Evolutionary conservation across 2,329 filamentous ascomycete species (phyloP).

Genomic region (Fusarium pseudograminearum): DNA sequence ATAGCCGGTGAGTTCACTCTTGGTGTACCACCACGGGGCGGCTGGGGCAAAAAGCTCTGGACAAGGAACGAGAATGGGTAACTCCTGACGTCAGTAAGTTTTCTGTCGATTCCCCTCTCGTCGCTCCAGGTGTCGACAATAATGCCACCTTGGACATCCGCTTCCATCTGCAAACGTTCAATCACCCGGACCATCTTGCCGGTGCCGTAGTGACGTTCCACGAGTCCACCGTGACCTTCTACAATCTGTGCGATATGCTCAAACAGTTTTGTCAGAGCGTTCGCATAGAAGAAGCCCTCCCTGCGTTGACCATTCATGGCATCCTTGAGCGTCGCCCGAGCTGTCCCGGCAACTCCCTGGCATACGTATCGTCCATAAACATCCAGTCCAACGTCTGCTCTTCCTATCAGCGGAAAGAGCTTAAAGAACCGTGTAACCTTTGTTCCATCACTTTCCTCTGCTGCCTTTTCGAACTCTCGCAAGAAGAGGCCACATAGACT

Average conservation of each 20-base stretch:
- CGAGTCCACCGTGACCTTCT: slow-evolving; percentile 88
- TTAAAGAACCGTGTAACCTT: slow-evolving; percentile 98
- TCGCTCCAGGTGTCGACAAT: slow-evolving; percentile 96
- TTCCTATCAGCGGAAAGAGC: slow-evolving; percentile 91
- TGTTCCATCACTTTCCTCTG: slow-evolving; percentile 85
- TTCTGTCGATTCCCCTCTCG: slow-evolving; percentile 84
- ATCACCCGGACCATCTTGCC: slow-evolving; percentile 97
- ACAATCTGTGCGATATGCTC: slow-evolving; percentile 98
- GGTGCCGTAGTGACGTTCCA: slow-evolving; percentile 91
- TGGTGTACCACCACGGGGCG: slow-evolving; percentile 72
- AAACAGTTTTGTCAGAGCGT: slow-evolving; percentile 89
- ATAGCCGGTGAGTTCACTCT: slow-evolving; percentile 82
- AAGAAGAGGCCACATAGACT: slow-evolving; percentile 91
- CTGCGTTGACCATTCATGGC: slow-evolving; percentile 65
- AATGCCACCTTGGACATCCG: slow-evolving; percentile 95
- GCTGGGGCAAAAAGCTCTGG: slow-evolving; percentile 86
- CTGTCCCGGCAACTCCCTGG: slow-evolving; percentile 88
- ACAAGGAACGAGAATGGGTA: slow-evolving; percentile 98
- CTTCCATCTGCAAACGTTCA: slow-evolving; percentile 91
- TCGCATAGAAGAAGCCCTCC: slow-evolving; percentile 92
- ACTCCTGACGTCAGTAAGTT: slow-evolving; percentile 93
- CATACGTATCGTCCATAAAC: slow-evolving; percentile 97
- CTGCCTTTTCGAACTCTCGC: slow-evolving; percentile 93
- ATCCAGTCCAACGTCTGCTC: slow-evolving; percentile 89
- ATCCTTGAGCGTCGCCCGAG: slow-evolving; percentile 82